Evolutionary conservation across 768 basidiomycete genomes (phyloP).

Genomic region (Russula virescens): DNA sequence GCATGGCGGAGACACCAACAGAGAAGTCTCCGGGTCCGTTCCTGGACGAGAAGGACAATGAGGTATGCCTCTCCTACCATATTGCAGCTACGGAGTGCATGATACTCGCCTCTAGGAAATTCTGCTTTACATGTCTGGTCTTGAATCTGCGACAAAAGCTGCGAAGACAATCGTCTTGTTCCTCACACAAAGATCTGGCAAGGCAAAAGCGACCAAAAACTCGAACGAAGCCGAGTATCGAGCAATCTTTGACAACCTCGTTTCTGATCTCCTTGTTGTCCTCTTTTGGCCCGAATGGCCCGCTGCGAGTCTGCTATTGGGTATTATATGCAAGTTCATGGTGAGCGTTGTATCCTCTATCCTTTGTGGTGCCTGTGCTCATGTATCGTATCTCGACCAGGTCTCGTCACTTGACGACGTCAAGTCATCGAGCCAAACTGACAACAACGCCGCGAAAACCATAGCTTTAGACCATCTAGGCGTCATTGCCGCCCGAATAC

Average conservation of each 20-base stretch:
- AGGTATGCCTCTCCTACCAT: slow-evolving; percentile 37
- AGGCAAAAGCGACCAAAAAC: slow-evolving; percentile 82
- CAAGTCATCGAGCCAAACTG: slow-evolving; percentile 56
- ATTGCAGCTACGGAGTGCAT: not conserved
- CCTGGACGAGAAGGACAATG: slow-evolving; percentile 62
- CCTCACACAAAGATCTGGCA: slow-evolving; percentile 58
- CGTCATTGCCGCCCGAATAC: slow-evolving; percentile 79
- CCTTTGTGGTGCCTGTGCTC: not conserved
- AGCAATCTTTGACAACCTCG: slow-evolving; percentile 84
- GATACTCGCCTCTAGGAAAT: slow-evolving; percentile 46
- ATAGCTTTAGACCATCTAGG: slow-evolving; percentile 93
- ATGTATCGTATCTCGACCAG: slow-evolving; percentile 35
- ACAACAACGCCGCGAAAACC: slow-evolving; percentile 80
- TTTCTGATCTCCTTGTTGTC: slow-evolving; percentile 81
- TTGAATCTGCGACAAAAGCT: slow-evolving; percentile 79
- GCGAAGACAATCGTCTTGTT: slow-evolving; percentile 65
- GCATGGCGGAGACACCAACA: slow-evolving; percentile 37
- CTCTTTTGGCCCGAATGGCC: slow-evolving; percentile 98
- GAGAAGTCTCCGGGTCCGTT: slow-evolving; percentile 42
- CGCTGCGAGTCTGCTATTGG: slow-evolving; percentile 75
- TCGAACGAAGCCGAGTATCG: slow-evolving; percentile 94
- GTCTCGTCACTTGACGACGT: slow-evolving; percentile 79
- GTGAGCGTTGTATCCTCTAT: slow-evolving; percentile 36
- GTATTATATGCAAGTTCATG: slow-evolving; percentile 81
- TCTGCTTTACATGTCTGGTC: slow-evolving; percentile 57